Conservation (phyloP, 805 yeast genomes). For the Candida quercuum region DNA sequence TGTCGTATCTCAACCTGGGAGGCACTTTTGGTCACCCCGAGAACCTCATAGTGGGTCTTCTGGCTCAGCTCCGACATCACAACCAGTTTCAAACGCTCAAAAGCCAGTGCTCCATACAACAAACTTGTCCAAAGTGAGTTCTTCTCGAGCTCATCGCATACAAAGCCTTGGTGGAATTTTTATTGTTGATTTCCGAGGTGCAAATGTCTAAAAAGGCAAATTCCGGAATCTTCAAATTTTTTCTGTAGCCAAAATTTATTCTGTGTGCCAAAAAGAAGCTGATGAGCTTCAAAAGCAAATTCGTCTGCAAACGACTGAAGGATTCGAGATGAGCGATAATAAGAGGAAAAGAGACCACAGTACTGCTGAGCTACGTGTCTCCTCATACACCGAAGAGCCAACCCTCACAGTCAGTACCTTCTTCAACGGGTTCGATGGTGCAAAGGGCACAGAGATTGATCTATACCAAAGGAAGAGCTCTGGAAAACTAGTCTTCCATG, state of each 20-base stretch:
- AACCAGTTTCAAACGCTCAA: too few species aligned
- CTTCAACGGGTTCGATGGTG: slow-evolving; percentile 69
- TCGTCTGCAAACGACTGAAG: neutral
- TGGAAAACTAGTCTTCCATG: slow-evolving; percentile 57
- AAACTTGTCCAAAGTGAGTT: too few species aligned
- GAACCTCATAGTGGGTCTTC: slow-evolving; percentile 47
- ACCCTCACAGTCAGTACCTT: slow-evolving; percentile 61
- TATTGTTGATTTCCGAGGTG: too few species aligned
- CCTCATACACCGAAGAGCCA: slow-evolving; percentile 34
- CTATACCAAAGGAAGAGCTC: slow-evolving; percentile 40
- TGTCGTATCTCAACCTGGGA: slow-evolving; percentile 39
- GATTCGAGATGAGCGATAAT: too few species aligned
- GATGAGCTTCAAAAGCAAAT: too few species aligned
- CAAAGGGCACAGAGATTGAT: slow-evolving; percentile 54
- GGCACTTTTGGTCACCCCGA: slow-evolving; percentile 44
- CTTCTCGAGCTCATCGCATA: too few species aligned
- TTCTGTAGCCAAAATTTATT: too few species aligned
- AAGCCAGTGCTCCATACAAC: too few species aligned
- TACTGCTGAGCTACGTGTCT: slow-evolving; percentile 36
- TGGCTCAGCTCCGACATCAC: slow-evolving; percentile 8
- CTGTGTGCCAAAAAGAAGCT: too few species aligned
- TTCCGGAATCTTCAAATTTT: slow-evolving; percentile 2
- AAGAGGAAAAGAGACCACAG: slow-evolving; percentile 31
- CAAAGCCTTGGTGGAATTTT: too few species aligned
- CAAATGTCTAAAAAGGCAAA: neutral